These are phyloP conservation scores for Vitis amurensis DNA, from an alignment of 164 flowering plant species.

Conservation along the genomic window DNA sequence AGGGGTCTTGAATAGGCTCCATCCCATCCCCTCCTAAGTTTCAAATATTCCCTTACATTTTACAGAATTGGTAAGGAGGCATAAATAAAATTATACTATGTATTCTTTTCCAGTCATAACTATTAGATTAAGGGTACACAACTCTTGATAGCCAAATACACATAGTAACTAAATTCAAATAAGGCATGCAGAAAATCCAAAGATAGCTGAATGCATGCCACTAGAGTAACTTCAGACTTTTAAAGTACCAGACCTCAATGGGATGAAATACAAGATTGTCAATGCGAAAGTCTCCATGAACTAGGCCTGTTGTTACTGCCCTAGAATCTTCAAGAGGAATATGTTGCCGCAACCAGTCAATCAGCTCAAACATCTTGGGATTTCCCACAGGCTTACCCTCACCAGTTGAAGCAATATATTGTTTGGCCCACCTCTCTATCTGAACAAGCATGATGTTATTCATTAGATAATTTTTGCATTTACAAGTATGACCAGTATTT, in stretches of 20 bases:
- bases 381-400: slow-evolving; percentile 80
- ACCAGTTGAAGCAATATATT: slow-evolving; percentile 81
- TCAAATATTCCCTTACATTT: too few relatives aligned
- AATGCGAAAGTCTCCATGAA: slow-evolving; percentile 96
- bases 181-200: background rate
- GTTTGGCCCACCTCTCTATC: slow-evolving; percentile 97
- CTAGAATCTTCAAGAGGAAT: slow-evolving; percentile 89
- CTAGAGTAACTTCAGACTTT: background rate
- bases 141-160: too few relatives aligned
- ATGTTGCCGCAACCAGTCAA: slow-evolving; percentile 68
- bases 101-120: too few relatives aligned
- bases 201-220: background rate
- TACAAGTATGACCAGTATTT: background rate
- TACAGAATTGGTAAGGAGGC: too few relatives aligned
- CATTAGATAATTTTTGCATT: background rate
- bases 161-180: background rate
- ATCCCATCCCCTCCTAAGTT: too few relatives aligned
- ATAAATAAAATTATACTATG: too few relatives aligned
- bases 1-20: too few relatives aligned
- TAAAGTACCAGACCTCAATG: slow-evolving; percentile 56
- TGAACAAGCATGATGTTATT: slow-evolving; percentile 18
- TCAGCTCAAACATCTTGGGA: slow-evolving; percentile 82
- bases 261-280: slow-evolving; percentile 97
- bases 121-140: too few relatives aligned
- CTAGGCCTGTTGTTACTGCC: slow-evolving; percentile 67